Base-by-base conservation (phyloP, 805 yeast genomes). In the Saturnispora gosingensis region DNA sequence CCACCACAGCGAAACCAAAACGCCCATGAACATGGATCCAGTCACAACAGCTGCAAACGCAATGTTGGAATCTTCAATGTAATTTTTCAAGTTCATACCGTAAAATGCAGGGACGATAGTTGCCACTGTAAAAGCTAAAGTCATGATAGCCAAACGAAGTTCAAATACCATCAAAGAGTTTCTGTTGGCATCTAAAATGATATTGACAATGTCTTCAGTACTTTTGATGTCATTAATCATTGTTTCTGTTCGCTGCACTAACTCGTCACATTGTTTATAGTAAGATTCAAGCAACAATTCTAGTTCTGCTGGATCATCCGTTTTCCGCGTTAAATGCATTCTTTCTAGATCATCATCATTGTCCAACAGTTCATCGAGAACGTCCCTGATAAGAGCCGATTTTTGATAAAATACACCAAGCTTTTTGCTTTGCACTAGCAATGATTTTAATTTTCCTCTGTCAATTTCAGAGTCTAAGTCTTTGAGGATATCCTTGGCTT, bases 131-230 rank as follows among this genome's bases (percentile, higher is more conserved):
- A 87, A 78, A 0, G 96, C 95, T 35, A 90, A 66, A 0, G 97
- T 88, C 56, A 86, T 87, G 25, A 90, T 84, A 0, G 95, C 81
- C 15, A 89, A 80, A 59, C 86, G 84, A 56, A 90, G 70, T 61
- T 90, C 96, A 58, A 85, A 81, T 52, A 90, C 74, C 95, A 90
- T 88, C 55, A 90, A 71, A 3, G 95, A 80, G 67, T 90, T 90
- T 70, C 97, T 80, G 61, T 88, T 88, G 2, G 97, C 88, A 66
- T 90, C 97, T 50, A 90, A 67, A 54, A 90, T 89, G 60, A 90
- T 89, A 62, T 89, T 89, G 53, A 88, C 90, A 62, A 90, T 87
- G 61, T 90, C 97, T 63, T 89, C 97, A 0, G 97, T 90, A 15
- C 93, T 86, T 61, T 81, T 82, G 59, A 90, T 88, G 62, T 90